A percentile compares a stretch with the other conserved stretches of the same genome.
Conservation (phyloP, 495 filamentous ascomycete species). For the Hypoxylon rickii region DNA sequence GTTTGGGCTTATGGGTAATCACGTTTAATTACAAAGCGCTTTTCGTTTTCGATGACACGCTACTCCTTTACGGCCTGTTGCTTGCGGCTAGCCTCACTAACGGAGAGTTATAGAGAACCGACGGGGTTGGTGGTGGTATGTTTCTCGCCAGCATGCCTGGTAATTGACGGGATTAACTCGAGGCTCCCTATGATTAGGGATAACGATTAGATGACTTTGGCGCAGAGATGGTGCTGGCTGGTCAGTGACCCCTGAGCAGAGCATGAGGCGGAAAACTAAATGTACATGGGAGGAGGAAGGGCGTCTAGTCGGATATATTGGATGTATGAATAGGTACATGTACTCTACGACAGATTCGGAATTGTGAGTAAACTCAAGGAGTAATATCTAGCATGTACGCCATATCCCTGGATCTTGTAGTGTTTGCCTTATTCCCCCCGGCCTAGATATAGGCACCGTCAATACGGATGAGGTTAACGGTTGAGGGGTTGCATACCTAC, state of each 20-base stretch:
- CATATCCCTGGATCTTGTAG: too few species aligned
- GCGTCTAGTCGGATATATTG: background rate
- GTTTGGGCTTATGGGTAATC: constrained; percentile 14
- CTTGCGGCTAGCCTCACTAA: background rate
- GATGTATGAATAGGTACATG: constrained; percentile 31
- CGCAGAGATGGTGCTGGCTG: background rate
- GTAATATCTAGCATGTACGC: too few species aligned
- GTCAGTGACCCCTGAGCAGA: too few species aligned
- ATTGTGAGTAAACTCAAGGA: constrained; percentile 13
- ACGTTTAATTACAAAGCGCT: constrained; percentile 4
- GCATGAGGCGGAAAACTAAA: too few species aligned
- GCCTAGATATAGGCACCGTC: too few species aligned
- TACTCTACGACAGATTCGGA: constrained; percentile 9
- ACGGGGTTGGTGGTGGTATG: background rate
- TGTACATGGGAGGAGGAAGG: too few species aligned
- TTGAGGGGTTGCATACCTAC: too few species aligned
- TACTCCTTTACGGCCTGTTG: background rate
- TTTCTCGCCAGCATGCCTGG: constrained; percentile 1
- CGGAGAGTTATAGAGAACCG: background rate
- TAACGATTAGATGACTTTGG: constrained; percentile 20
- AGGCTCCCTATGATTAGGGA: background rate
- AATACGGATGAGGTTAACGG: too few species aligned
- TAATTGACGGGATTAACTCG: constrained; percentile 3
- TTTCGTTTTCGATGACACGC: constrained; percentile 1
- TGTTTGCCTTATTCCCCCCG: too few species aligned